These are phyloP conservation scores for Brassica juncea DNA, from an alignment of 345 rosid species.

Conservation along the genomic window DNA sequence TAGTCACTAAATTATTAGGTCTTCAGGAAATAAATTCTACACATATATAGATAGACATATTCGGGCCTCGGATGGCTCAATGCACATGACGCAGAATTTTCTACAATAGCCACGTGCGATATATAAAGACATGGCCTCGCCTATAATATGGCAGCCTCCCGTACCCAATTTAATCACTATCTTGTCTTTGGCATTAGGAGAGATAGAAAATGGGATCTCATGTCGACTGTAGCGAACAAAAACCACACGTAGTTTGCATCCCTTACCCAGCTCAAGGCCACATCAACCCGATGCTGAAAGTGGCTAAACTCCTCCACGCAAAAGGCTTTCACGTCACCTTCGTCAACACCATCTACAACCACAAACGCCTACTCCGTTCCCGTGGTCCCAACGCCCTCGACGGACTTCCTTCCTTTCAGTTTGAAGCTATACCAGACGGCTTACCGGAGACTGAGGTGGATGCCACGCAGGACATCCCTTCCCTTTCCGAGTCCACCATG, in stretches of 20 bases:
- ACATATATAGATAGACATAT: not conserved
- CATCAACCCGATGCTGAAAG: constrained; percentile 18
- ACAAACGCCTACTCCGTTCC: constrained; percentile 38
- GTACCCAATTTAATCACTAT: not conserved
- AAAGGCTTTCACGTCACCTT: constrained; percentile 49
- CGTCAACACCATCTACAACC: constrained; percentile 47
- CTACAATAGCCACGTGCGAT: not conserved
- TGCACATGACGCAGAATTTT: not conserved
- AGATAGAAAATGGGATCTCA: not conserved
- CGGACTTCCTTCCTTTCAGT: constrained; percentile 39
- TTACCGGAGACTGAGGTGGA: constrained; percentile 30
- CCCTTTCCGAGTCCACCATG: constrained; percentile 36
- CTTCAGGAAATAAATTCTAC: not conserved
- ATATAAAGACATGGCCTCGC: not conserved
- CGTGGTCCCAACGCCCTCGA: constrained; percentile 33
- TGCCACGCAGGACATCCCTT: constrained; percentile 37
- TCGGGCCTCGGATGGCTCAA: not conserved
- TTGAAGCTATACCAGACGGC: constrained; percentile 46
- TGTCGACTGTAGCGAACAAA: not conserved
- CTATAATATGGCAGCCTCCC: not conserved
- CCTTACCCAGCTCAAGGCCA: constrained; percentile 24
- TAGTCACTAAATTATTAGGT: not conserved
- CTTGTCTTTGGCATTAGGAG: not conserved
- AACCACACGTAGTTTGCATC: constrained; percentile 10
- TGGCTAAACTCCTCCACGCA: constrained; percentile 16